A percentile compares a stretch with the other conserved stretches of the same genome.
Conservation (phyloP, 768 basidiomycete species). For the Tulasnella sp. region DNA sequence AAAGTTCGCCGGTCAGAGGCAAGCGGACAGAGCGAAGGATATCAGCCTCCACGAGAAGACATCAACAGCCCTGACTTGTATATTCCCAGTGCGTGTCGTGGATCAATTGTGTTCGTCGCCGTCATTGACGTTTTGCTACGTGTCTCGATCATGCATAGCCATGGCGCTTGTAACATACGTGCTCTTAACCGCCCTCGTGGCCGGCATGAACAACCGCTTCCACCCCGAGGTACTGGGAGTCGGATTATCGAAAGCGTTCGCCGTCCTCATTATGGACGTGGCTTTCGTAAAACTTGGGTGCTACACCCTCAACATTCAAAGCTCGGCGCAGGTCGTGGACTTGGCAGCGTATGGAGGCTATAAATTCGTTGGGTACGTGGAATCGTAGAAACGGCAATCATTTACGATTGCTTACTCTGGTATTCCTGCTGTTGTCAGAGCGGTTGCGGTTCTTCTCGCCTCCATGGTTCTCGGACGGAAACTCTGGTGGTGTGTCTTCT, state of each 20-base stretch:
- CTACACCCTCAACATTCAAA: constrained; percentile 86
- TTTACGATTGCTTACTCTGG: not conserved
- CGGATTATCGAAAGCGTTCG: constrained; percentile 76
- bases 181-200: constrained; percentile 77
- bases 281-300: constrained; percentile 85
- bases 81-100: constrained; percentile 66
- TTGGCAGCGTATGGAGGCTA: constrained; percentile 92
- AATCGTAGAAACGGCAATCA: not conserved
- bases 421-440: constrained; percentile 45
- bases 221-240: constrained; percentile 86
- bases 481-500: constrained; percentile 65
- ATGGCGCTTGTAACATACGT: constrained; percentile 98
- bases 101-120: not conserved
- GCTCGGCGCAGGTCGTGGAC: constrained; percentile 67
- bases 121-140: not conserved
- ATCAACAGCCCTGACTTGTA: constrained; percentile 95
- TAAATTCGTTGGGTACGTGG: constrained; percentile 88
- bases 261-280: constrained; percentile 85
- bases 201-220: constrained; percentile 78
- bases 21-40: constrained; percentile 64
- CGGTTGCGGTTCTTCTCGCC: constrained; percentile 75
- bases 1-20: constrained; percentile 59
- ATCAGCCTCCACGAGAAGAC: constrained; percentile 86
- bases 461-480: constrained; percentile 63
- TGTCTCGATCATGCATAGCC: constrained; percentile 44